These are phyloP conservation scores for Saccharomycopsis amapae DNA, from an alignment of 805 yeast genomes.

Conservation along the genomic window DNA sequence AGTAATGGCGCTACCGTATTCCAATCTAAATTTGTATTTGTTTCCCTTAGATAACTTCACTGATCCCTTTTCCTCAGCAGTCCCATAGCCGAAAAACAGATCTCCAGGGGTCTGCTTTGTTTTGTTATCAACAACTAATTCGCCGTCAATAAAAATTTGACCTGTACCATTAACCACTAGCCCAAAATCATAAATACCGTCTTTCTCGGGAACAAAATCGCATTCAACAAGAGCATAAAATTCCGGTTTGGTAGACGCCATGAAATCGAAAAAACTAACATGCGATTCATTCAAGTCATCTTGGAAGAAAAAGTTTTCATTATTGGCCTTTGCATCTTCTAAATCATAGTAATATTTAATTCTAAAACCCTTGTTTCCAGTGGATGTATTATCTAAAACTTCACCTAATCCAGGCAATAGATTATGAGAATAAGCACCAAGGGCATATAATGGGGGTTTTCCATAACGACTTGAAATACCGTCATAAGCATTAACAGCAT, in stretches of 20 bases:
- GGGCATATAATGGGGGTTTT: slow-evolving; percentile 28
- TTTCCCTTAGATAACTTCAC: slow-evolving; percentile 37
- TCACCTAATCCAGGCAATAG: slow-evolving; percentile 31
- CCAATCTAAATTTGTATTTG: slow-evolving; percentile 39
- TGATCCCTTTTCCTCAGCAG: slow-evolving; percentile 40
- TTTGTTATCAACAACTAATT: slow-evolving; percentile 49
- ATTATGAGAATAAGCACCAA: slow-evolving; percentile 34
- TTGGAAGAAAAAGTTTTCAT: no score
- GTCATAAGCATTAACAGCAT: slow-evolving; percentile 49
- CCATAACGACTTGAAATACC: slow-evolving; percentile 44
- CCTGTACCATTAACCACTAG: slow-evolving; percentile 48
- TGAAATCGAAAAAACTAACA: no score
- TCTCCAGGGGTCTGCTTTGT: slow-evolving; percentile 44
- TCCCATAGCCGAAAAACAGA: slow-evolving; percentile 48
- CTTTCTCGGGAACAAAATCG: slow-evolving; percentile 38
- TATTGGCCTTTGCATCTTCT: not conserved
- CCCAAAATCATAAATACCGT: slow-evolving; percentile 47
- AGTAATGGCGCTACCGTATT: slow-evolving; percentile 46
- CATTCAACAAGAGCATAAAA: slow-evolving; percentile 41
- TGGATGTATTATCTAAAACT: slow-evolving; percentile 10
- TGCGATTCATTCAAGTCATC: no score
- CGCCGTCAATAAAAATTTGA: slow-evolving; percentile 43
- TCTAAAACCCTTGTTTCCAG: slow-evolving; percentile 20
- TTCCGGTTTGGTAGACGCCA: no score
- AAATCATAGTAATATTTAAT: not conserved